phyloP scores from a whole-genome alignment of 177 flowering plant species.

The Vitis hybrid region DNA sequence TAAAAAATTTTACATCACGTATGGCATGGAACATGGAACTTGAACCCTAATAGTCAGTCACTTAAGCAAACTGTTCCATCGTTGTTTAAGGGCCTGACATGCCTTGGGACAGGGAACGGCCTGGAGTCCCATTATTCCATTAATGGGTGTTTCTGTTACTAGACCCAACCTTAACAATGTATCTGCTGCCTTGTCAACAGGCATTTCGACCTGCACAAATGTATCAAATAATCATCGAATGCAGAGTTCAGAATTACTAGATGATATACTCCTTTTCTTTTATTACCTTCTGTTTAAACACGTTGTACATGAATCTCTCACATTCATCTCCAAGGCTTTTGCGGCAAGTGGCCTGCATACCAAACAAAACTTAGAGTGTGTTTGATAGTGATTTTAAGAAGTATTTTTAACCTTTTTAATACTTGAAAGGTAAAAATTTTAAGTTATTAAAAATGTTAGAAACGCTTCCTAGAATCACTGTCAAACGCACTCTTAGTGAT shows the following conservation, averaged over 20 bases:
- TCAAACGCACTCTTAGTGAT: too few species aligned
- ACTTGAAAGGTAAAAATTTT: too few species aligned
- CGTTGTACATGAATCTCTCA: conserved; percentile 69
- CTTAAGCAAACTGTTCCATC: conserved; percentile 63
- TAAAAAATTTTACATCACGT: too few species aligned
- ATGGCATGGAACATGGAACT: too few species aligned
- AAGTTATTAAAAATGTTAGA: too few species aligned
- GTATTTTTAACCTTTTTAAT: too few species aligned
- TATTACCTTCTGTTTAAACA: conserved; percentile 64
- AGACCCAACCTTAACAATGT: conserved; percentile 75
- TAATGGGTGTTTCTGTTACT: conserved; percentile 39
- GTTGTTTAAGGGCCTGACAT: conserved; percentile 51
- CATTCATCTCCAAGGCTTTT: conserved; percentile 54
- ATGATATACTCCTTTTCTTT: not conserved
- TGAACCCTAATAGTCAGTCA: not conserved
- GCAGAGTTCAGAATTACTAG: not conserved
- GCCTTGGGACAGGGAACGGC: conserved; percentile 64
- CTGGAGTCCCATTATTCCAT: conserved; percentile 41
- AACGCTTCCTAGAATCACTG: too few species aligned
- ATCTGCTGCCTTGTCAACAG: conserved; percentile 62
- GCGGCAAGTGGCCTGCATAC: conserved; percentile 46
- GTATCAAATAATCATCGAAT: not conserved
- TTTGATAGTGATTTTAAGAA: too few species aligned
- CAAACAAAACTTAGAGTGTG: too few species aligned
- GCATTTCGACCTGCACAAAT: conserved; percentile 78